phyloP scores from a whole-genome alignment of 768 basidiomycete species.

The Amanita muscaria region DNA sequence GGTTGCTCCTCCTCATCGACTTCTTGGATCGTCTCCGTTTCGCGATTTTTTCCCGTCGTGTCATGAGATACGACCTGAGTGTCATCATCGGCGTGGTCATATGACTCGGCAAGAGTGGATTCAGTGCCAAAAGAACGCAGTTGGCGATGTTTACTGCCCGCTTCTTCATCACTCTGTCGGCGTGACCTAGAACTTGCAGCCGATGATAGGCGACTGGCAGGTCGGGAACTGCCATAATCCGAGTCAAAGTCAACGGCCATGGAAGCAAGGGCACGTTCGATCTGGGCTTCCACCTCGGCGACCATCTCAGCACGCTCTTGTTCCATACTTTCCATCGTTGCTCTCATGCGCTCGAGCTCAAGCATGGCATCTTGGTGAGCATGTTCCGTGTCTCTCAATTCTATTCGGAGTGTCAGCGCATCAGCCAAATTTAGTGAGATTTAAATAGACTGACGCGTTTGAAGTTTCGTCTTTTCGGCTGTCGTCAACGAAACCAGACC shows the following conservation, averaged over 20 bases:
- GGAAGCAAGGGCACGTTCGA: slow-evolving; percentile 75
- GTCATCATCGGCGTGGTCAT: slow-evolving; percentile 35
- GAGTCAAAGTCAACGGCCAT: slow-evolving; percentile 79
- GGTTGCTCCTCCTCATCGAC: slow-evolving; percentile 44
- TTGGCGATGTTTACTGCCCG: slow-evolving; percentile 31
- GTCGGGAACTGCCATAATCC: slow-evolving; percentile 64
- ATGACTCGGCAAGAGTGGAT: slow-evolving; percentile 68
- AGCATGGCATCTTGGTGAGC: slow-evolving; percentile 72
- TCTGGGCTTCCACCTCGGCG: slow-evolving; percentile 88
- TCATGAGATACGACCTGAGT: slow-evolving; percentile 16
- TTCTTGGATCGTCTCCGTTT: slow-evolving; percentile 48
- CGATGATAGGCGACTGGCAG: slow-evolving; percentile 55
- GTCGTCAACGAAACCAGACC: slow-evolving; percentile 71
- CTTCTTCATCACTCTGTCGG: slow-evolving; percentile 46
- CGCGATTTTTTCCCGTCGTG: slow-evolving; percentile 27
- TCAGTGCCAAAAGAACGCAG: slow-evolving; percentile 72
- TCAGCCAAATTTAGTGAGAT: background rate
- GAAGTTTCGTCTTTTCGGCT: slow-evolving; percentile 69
- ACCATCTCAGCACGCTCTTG: slow-evolving; percentile 82
- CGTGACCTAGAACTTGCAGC: slow-evolving; percentile 39
- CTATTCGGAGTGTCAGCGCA: slow-evolving; percentile 28
- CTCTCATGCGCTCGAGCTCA: slow-evolving; percentile 81
- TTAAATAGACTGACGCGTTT: slow-evolving; percentile 50
- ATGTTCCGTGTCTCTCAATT: slow-evolving; percentile 71
- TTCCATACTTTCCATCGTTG: slow-evolving; percentile 83